phyloP scores from a whole-genome alignment of 2,329 filamentous ascomycete genomes.

The Colletotrichum sp. region DNA sequence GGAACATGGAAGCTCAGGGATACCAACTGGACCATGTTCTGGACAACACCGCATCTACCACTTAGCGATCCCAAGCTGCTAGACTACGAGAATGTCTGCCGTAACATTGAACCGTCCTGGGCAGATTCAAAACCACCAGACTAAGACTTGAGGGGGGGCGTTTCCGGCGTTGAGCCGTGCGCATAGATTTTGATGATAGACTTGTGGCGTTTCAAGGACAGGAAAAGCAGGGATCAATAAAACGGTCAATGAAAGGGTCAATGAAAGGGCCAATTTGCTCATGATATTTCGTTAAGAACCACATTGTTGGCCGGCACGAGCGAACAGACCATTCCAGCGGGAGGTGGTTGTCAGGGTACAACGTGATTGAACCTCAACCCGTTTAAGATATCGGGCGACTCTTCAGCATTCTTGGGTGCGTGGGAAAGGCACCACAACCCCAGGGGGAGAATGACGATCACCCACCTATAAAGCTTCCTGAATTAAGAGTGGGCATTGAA shows the following conservation, averaged over 20 bases:
- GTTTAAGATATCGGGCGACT: background rate
- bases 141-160: background rate
- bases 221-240: background rate
- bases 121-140: conserved; percentile 54
- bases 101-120: conserved; percentile 68
- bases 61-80: conserved; percentile 59
- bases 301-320: background rate
- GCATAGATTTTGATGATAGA: background rate
- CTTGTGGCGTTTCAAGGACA: background rate
- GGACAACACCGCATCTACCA: conserved; percentile 78
- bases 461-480: background rate
- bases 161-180: background rate
- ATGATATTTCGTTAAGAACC: background rate
- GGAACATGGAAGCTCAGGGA: conserved; percentile 83
- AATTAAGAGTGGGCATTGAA: background rate
- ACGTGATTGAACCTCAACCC: background rate
- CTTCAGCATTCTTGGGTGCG: background rate
- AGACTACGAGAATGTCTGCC: conserved; percentile 80
- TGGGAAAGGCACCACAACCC: background rate
- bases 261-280: background rate
- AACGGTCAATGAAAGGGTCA: too few relatives aligned
- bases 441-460: background rate
- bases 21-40: conserved; percentile 98
- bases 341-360: background rate
- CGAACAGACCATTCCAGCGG: background rate